Evolutionary conservation across 2,329 filamentous ascomycete genomes (phyloP).

Genomic region (Aureobasidium sp.): DNA sequence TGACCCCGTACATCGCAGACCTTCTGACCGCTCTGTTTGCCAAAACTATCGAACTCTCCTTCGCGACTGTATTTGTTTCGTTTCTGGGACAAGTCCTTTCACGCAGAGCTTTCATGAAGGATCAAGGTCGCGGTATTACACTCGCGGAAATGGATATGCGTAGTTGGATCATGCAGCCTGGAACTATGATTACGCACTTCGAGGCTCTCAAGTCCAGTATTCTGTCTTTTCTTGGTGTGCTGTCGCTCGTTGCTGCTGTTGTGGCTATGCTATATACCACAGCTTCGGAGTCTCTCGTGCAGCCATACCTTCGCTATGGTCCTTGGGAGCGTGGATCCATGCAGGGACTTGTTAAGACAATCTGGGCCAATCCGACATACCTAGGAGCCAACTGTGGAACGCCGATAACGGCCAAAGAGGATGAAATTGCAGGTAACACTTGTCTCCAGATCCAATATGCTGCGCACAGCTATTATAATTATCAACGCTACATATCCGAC

Average conservation of each 20-base stretch:
- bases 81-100: conserved; percentile 69
- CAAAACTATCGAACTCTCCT: conserved; percentile 70
- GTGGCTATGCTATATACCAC: conserved; percentile 68
- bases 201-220: conserved; percentile 58
- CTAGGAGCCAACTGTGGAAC: conserved; percentile 52
- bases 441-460: conserved; percentile 65
- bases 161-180: conserved; percentile 53
- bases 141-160: conserved; percentile 74
- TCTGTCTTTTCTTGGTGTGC: conserved; percentile 54
- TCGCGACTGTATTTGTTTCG: conserved; percentile 68
- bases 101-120: conserved; percentile 56
- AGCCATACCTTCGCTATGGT: conserved; percentile 61
- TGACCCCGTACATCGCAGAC: conserved; percentile 59
- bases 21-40: conserved; percentile 62
- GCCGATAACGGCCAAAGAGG: conserved; percentile 43
- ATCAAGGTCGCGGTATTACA: conserved; percentile 50
- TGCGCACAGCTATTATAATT: conserved; percentile 63
- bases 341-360: conserved; percentile 50
- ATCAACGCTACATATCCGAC: conserved; percentile 51
- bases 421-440: conserved; percentile 39
- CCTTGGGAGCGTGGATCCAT: conserved; percentile 44
- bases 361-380: conserved; percentile 57
- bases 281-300: conserved; percentile 66
- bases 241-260: conserved; percentile 59
- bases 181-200: conserved; percentile 63